These are phyloP conservation scores for Pharus latifolius DNA, from an alignment of 176 grass and related monocot genomes.

Conservation along the genomic window DNA sequence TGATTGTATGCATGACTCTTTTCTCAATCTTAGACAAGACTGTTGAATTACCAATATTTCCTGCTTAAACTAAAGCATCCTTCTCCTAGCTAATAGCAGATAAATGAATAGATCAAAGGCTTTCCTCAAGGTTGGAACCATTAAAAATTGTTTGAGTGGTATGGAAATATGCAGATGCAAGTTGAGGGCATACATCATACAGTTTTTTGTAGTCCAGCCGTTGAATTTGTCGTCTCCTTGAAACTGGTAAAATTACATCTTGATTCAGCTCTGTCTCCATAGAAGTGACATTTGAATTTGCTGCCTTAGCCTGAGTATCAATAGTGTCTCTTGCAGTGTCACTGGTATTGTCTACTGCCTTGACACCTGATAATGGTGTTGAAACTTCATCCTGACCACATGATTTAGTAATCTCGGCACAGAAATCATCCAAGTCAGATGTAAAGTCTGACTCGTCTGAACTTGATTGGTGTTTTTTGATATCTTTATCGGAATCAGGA, in stretches of 20 bases:
- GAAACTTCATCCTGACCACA: slow-evolving; percentile 39
- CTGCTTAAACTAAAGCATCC: not conserved
- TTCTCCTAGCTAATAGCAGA: not conserved
- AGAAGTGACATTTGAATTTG: not conserved
- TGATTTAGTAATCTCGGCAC: slow-evolving; percentile 52
- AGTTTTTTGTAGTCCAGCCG: slow-evolving; percentile 71
- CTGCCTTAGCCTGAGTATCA: not conserved
- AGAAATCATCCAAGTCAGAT: slow-evolving; percentile 88
- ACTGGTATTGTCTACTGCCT: not conserved
- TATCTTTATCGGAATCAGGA: slow-evolving; percentile 50
- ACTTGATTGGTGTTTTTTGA: slow-evolving; percentile 28
- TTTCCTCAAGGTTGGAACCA: not conserved
- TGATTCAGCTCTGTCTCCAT: slow-evolving; percentile 27
- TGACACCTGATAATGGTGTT: not conserved
- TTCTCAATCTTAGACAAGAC: not conserved
- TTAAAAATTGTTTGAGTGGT: not conserved
- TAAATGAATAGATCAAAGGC: not conserved
- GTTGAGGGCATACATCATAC: slow-evolving; percentile 53
- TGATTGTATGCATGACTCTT: not conserved
- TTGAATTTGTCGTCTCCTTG: slow-evolving; percentile 41
- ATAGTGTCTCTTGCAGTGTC: not conserved
- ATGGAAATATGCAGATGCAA: slow-evolving; percentile 9
- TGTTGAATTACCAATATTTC: slow-evolving; percentile 7
- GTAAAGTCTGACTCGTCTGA: slow-evolving; percentile 71
- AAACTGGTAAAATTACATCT: slow-evolving; percentile 12